Base-by-base conservation (phyloP, 768 basidiomycete genomes). In the Coprinopsis strossmayeri region DNA sequence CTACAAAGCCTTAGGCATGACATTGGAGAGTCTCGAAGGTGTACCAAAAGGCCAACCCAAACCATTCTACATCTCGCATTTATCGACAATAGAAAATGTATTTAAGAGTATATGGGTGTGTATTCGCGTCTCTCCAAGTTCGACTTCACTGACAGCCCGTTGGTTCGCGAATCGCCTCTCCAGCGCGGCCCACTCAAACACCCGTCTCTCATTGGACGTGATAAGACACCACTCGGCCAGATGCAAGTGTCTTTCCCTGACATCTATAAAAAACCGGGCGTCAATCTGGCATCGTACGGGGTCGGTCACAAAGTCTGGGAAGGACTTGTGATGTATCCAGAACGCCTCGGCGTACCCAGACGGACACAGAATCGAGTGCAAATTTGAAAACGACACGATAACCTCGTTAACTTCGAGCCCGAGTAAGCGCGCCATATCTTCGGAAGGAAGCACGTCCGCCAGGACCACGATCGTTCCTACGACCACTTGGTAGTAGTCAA, bases 1-100 rank as follows among this genome's bases (percentile, higher is more conserved):
- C 0, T 89, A 82, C 57, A 71, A 65, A 21, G 65, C 68, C 0
- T 70, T 90, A 0, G 84, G 82, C 1, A 78, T 89, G 72, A 77
- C 72, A 2, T 60, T 70, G 2, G 75, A 83, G 57, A 72, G 51
- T 10, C 61, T 80, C 2, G 60, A 61, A 3, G 48, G 26, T 7
- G 77, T 79, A 0, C 80, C 81, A 0, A 54, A 69, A 0, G 72
- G 68, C 2, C 61, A 76, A 53, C 24, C 65, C 52, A 73, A 64
- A 45, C 67, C 65, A 37, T 76, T 72, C 50, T 83, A 84, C 55
- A 48, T 81, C 13, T 64, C 59, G 0, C 20, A 20, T 2, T 54
- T 21, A n/a, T 10, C 24, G 15, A 23, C 3, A 12, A 2, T 48
- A 1, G 3, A n/a, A 12, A 48, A 48, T 17, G 5, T 41, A 1